Evolutionary conservation across 1,284 basidiomycete species (phyloP).

Genomic region (Trichosporon coremiiforme): DNA sequence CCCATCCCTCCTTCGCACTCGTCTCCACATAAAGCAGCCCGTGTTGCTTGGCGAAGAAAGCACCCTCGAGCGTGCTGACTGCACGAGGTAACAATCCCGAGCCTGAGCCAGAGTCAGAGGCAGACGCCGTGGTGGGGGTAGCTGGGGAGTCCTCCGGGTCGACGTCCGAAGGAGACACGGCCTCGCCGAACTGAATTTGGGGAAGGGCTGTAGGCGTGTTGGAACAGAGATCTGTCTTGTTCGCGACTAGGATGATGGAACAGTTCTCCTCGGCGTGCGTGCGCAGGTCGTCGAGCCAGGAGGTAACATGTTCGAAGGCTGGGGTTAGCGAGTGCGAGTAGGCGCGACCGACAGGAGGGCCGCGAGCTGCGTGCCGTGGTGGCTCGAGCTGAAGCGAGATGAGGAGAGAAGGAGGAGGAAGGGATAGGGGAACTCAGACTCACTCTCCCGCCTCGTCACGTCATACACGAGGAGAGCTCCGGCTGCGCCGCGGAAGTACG

Average conservation of each 20-base stretch:
- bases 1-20: slow-evolving; percentile 52
- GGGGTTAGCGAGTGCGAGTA: too few relatives aligned
- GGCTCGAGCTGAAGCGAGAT: too few relatives aligned
- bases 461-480: slow-evolving; percentile 93
- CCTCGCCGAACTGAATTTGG: slow-evolving; percentile 41
- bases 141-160: too few relatives aligned
- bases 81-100: slow-evolving; percentile 36
- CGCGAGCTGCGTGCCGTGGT: too few relatives aligned
- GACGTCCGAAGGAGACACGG: slow-evolving; percentile 24
- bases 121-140: not conserved
- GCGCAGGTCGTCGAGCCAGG: slow-evolving; percentile 50
- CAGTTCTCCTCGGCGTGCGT: slow-evolving; percentile 53
- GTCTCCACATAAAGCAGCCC: slow-evolving; percentile 54
- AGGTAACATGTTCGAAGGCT: slow-evolving; percentile 54
- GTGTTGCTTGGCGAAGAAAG: slow-evolving; percentile 48
- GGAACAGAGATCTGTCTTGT: slow-evolving; percentile 53
- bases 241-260: slow-evolving; percentile 51
- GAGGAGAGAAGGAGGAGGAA: not conserved
- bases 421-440: too few relatives aligned
- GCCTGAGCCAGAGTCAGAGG: too few relatives aligned
- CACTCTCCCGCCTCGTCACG: slow-evolving; percentile 70
- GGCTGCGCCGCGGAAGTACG: slow-evolving; percentile 93
- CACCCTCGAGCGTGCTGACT: slow-evolving; percentile 42
- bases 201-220: slow-evolving; percentile 35
- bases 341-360: too few relatives aligned